These are phyloP conservation scores for Fusarium sambucinum DNA, from an alignment of 2,329 filamentous ascomycete species.

Conservation along the genomic window DNA sequence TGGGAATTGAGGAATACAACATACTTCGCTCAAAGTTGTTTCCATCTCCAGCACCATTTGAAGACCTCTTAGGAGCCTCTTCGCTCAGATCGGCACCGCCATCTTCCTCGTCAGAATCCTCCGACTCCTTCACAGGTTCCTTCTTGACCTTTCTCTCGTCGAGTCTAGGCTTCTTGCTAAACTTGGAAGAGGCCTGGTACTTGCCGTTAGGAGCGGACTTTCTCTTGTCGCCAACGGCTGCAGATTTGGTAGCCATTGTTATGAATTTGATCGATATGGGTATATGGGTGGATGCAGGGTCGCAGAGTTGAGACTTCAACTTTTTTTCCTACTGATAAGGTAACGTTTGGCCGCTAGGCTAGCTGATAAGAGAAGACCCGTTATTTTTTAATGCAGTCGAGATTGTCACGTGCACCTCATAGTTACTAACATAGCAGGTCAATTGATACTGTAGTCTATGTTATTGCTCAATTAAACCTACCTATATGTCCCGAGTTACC, in stretches of 20 bases:
- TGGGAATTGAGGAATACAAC: slow-evolving; percentile 31
- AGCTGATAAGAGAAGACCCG: slow-evolving; percentile 33
- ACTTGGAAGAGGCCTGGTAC: slow-evolving; percentile 56
- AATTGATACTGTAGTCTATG: neutral
- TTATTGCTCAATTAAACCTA: neutral
- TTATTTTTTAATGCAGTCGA: neutral
- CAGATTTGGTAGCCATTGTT: slow-evolving; percentile 63
- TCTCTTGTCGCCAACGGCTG: slow-evolving; percentile 65
- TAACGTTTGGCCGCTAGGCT: slow-evolving; percentile 21
- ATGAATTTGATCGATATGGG: slow-evolving; percentile 18
- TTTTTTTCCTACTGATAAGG: slow-evolving; percentile 48
- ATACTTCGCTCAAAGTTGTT: slow-evolving; percentile 59
- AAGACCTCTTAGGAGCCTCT: slow-evolving; percentile 54
- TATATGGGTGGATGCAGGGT: slow-evolving; percentile 39
- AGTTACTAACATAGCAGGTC: no score
- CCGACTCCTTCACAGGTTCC: slow-evolving; percentile 58
- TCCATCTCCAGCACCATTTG: slow-evolving; percentile 50
- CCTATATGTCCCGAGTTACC: neutral
- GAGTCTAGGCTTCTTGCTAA: slow-evolving; percentile 65
- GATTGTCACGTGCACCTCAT: slow-evolving; percentile 22
- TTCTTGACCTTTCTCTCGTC: slow-evolving; percentile 50
- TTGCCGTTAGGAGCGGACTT: slow-evolving; percentile 64
- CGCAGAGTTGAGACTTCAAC: slow-evolving; percentile 38
- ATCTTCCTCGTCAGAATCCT: slow-evolving; percentile 66
- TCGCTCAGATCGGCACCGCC: slow-evolving; percentile 63